Evolutionary conservation across 1,284 basidiomycete species (phyloP), one percentile per base, ranked within the genome.

Genomic region (Amylostereum areolatum): DNA sequence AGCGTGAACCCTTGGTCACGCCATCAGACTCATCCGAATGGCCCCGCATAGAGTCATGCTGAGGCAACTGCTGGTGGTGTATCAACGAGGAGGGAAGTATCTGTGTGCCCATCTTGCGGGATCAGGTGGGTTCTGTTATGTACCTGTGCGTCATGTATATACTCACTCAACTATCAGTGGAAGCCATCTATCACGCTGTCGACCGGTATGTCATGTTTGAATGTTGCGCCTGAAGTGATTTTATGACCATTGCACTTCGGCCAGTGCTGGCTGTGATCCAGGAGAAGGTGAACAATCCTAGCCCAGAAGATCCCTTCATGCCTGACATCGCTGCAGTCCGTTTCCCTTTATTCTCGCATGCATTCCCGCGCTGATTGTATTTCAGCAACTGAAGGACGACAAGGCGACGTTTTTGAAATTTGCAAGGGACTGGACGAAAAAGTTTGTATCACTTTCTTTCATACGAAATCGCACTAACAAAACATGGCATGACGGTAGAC

Each of bases 71-170:
- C n/a, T n/a, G n/a, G n/a, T n/a, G n/a, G n/a, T n/a, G n/a, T n/a
- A 88, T 96, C 62, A 93, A 95, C 56, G 89, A 92, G 52, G 90
- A 96, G 62, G 92, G 92, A 36, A 72, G 77, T 30, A 90, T 92
- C 49, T 92, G 89, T 62, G 79, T 92, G 28, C 85, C 88, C 34
- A 74, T 92, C 43, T 74, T 92, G 47, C 79, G 85, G 57, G 87
- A 90, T 63, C 85, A 93, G 74, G 91, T 90, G 57, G 53, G 85
- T 70, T 8, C 44, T 39, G 12, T 43, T 46, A 24, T 34, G n/a
- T 12, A 37, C 30, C 40, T 43, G 24, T 18, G 18, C 18, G 24
- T 49, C 35, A 29, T 34, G 27, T 28, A 40, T n/a, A 27, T 43
- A 48, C 25, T 30, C 27, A 47, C 45, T 46, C 58, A 51, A 47